A percentile compares a stretch with the other conserved stretches of the same genome.
phyloP scores from a whole-genome alignment of 805 yeast genomes.

The Naumovozyma castellii region DNA sequence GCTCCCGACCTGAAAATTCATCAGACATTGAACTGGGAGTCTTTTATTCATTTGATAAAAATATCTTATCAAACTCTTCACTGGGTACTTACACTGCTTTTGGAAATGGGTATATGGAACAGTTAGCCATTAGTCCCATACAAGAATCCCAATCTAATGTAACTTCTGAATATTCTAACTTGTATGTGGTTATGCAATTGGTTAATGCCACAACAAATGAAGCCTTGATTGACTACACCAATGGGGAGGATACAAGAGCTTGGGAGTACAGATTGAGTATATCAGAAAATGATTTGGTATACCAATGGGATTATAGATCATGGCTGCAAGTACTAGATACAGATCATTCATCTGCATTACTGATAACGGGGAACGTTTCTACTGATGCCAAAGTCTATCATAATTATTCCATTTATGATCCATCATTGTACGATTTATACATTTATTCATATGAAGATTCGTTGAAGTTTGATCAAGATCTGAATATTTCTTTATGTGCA shows the following conservation, averaged over 20 bases:
- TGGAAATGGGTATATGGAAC: slow-evolving; percentile 24
- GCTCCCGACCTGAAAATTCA: slow-evolving; percentile 19
- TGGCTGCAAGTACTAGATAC: slow-evolving; percentile 56
- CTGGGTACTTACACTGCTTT: slow-evolving; percentile 11
- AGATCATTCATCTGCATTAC: slow-evolving; percentile 56
- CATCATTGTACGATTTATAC: slow-evolving; percentile 32
- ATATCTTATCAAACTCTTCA: slow-evolving; percentile 11
- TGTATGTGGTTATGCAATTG: slow-evolving; percentile 21
- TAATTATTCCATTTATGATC: slow-evolving; percentile 18
- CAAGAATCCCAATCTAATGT: slow-evolving; percentile 3
- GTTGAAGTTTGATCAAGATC: slow-evolving; percentile 26
- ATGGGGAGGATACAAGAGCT: too few relatives aligned
- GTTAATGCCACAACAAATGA: slow-evolving; percentile 16
- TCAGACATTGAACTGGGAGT: slow-evolving; percentile 15
- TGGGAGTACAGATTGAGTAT: slow-evolving; percentile 65
- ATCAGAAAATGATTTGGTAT: slow-evolving; percentile 51
- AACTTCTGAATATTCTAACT: slow-evolving; percentile 15
- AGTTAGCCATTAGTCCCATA: slow-evolving; percentile 23
- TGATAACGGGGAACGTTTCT: slow-evolving; percentile 49
- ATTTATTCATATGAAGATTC: slow-evolving; percentile 37
- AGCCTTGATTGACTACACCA: too few relatives aligned
- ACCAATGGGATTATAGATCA: slow-evolving; percentile 56
- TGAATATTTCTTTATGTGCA: slow-evolving; percentile 65
- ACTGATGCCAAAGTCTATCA: slow-evolving; percentile 9
- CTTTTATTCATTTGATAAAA: slow-evolving; percentile 23